phyloP scores from a whole-genome alignment of 1,284 basidiomycete species.

The Trichosporon sp. region DNA sequence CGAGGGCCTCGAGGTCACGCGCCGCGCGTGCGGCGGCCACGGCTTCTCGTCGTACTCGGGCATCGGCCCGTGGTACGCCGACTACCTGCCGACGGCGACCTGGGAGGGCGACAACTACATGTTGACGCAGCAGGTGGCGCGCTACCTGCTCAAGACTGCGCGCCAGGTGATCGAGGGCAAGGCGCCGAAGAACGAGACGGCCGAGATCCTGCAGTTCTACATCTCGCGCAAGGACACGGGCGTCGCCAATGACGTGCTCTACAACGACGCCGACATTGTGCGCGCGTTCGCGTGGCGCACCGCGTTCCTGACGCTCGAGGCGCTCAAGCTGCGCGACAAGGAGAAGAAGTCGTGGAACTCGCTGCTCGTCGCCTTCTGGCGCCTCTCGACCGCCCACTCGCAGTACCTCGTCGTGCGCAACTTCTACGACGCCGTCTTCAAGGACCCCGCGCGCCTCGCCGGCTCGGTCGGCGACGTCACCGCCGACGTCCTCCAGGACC shows the following conservation, averaged over 20 bases:
- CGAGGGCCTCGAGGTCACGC: slow-evolving; percentile 54
- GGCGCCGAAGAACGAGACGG: slow-evolving; percentile 55
- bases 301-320: slow-evolving; percentile 41
- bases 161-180: slow-evolving; percentile 55
- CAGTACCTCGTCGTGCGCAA: slow-evolving; percentile 24
- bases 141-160: slow-evolving; percentile 53
- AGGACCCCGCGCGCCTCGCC: slow-evolving; percentile 11
- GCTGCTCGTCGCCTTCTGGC: slow-evolving; percentile 24
- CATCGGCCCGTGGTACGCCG: slow-evolving; percentile 55
- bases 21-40: slow-evolving; percentile 57
- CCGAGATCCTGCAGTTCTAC: slow-evolving; percentile 45
- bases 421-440: slow-evolving; percentile 21
- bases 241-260: slow-evolving; percentile 37
- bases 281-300: slow-evolving; percentile 53
- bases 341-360: slow-evolving; percentile 40
- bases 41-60: slow-evolving; percentile 58
- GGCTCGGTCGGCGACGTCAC: slow-evolving; percentile 12
- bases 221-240: slow-evolving; percentile 50
- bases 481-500: slow-evolving; percentile 36
- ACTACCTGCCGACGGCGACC: slow-evolving; percentile 55
- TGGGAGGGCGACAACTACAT: slow-evolving; percentile 59
- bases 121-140: slow-evolving; percentile 55
- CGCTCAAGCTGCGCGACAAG: slow-evolving; percentile 45
- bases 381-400: slow-evolving; percentile 23
- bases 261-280: slow-evolving; percentile 55